These are phyloP conservation scores for Penicillium hordei DNA, from an alignment of 2,329 filamentous ascomycete species.

Conservation along the genomic window DNA sequence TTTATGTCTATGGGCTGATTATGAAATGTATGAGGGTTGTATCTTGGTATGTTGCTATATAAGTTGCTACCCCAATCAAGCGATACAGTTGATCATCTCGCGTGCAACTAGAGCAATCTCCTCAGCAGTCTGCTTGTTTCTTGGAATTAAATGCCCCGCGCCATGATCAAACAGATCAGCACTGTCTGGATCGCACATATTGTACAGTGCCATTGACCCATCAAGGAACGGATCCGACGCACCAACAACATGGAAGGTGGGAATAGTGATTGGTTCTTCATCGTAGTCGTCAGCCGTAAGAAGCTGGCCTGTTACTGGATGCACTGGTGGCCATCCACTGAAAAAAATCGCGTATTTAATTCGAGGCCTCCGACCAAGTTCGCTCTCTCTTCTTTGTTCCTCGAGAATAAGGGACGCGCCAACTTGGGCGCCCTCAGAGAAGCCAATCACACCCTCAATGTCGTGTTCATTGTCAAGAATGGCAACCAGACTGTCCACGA, in stretches of 20 bases:
- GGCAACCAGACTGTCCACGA: slow-evolving; percentile 17
- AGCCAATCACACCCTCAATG: slow-evolving; percentile 29
- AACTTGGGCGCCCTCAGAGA: slow-evolving; percentile 27
- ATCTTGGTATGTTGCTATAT: background rate
- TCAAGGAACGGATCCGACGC: slow-evolving; percentile 43
- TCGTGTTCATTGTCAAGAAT: slow-evolving; percentile 22
- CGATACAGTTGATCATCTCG: slow-evolving; percentile 17
- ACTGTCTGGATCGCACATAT: slow-evolving; percentile 45
- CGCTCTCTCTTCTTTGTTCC: slow-evolving; percentile 15
- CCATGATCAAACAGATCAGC: slow-evolving; percentile 48
- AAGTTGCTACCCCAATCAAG: background rate
- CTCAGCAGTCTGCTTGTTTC: slow-evolving; percentile 32
- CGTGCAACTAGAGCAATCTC: slow-evolving; percentile 34
- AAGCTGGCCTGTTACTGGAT: slow-evolving; percentile 16
- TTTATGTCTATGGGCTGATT: background rate
- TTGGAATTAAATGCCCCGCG: slow-evolving; percentile 46
- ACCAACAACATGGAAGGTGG: slow-evolving; percentile 35
- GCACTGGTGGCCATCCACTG: slow-evolving; percentile 24
- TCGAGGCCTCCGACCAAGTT: slow-evolving; percentile 16
- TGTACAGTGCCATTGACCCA: slow-evolving; percentile 43
- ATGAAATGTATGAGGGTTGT: background rate
- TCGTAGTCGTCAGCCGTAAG: slow-evolving; percentile 20
- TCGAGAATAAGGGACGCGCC: slow-evolving; percentile 27
- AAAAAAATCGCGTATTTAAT: slow-evolving; percentile 28
- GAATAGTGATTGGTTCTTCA: slow-evolving; percentile 22